Evolutionary conservation across 306 rosid genomes (phyloP).

Genomic region (Cicer bijugum): DNA sequence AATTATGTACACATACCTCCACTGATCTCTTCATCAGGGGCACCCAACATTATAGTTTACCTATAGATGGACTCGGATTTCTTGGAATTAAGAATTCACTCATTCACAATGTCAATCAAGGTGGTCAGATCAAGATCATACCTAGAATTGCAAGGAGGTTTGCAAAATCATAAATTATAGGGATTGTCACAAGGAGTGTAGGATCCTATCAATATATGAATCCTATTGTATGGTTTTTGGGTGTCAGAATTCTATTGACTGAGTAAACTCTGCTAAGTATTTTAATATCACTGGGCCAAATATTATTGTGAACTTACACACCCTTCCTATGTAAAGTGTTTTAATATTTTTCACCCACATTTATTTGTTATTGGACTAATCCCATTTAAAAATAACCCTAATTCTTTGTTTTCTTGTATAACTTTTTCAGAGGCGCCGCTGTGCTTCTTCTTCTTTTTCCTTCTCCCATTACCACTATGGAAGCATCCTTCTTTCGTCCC

Average conservation of each 20-base stretch:
- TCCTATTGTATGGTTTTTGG: no score
- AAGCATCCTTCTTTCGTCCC: neutral
- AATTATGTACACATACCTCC: slow-evolving; percentile 52
- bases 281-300: neutral
- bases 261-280: neutral
- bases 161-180: neutral
- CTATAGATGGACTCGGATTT: neutral
- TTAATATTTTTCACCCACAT: neutral
- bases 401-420: neutral
- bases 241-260: neutral
- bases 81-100: neutral
- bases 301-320: neutral
- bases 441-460: neutral
- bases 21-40: slow-evolving; percentile 59
- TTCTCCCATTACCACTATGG: neutral
- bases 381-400: neutral
- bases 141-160: neutral
- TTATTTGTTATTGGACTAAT: neutral
- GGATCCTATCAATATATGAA: no score
- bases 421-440: neutral
- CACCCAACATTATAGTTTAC: slow-evolving; percentile 57
- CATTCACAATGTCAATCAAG: neutral
- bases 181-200: no score
- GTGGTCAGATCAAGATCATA: neutral
- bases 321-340: neutral